Percentiles rank a stretch among this genome's conserved stretches.
Evolutionary conservation across 2,329 filamentous ascomycete genomes (phyloP).

Genomic region (Thielaviopsis ethacetica): DNA sequence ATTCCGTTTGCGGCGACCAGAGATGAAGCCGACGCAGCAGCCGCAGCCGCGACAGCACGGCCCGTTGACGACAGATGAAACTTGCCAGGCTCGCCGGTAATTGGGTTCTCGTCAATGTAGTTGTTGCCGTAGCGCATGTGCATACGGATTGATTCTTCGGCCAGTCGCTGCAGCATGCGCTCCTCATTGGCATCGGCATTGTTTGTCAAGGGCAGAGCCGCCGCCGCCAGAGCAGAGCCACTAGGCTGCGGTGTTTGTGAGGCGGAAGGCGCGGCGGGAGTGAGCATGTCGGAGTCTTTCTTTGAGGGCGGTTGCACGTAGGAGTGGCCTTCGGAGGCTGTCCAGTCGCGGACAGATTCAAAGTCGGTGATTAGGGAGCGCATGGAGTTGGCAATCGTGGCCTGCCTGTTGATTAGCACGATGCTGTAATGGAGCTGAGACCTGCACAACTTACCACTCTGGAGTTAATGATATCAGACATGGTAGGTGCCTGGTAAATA

Average conservation of each 20-base stretch:
- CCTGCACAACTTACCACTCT: constrained; percentile 31
- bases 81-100: constrained; percentile 47
- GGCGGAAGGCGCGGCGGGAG: constrained; percentile 13
- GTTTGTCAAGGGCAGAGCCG: background rate
- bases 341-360: constrained; percentile 36
- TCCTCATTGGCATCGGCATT: constrained; percentile 21
- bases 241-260: constrained; percentile 15
- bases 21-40: constrained; percentile 3
- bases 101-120: constrained; percentile 52
- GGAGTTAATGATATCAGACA: constrained; percentile 42
- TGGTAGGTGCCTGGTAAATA: constrained; percentile 47
- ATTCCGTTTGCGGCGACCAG: background rate
- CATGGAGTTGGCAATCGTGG: constrained; percentile 38
- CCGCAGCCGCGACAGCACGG: constrained; percentile 23
- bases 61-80: constrained; percentile 49
- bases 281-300: constrained; percentile 14
- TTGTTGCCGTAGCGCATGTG: constrained; percentile 45
- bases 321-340: constrained; percentile 34
- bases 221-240: background rate
- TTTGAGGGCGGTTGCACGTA: constrained; percentile 26
- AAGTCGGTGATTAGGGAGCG: constrained; percentile 35
- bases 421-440: background rate
- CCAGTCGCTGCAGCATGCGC: constrained; percentile 27
- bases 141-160: constrained; percentile 41
- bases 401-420: constrained; percentile 20